Evolutionary conservation across 164 flowering plant species (phyloP), one percentile per base, ranked within the genome.

Genomic region (Dillenia turbinata): DNA sequence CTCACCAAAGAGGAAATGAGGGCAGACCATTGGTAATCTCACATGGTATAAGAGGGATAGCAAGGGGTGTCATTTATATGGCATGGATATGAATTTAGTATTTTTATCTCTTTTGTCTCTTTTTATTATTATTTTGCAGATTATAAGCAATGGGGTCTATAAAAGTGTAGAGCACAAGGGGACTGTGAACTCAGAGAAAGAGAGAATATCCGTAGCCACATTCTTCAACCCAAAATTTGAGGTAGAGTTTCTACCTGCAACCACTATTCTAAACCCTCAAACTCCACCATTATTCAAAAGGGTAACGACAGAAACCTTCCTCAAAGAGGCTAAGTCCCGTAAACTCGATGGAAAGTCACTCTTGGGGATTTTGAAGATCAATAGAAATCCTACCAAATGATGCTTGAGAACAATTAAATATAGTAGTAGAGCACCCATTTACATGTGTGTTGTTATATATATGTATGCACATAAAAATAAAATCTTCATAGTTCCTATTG

Each of bases 321-420:
- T 73, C 12, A 66, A 70, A 22, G 69, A 60, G 12, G 71, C 60
- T 47, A 64, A 54, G 33, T 12, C 68, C 19, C 56, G 65, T 12
- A 70, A 59, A 22, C 69, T 64, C 24, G 47, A 71, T 24, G 71
- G 73, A 2, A 79, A 77, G 50, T 49, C 83, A 40, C 59, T 48
- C 51, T 16, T 79, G 46, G 73, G 77, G 22, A 44, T 12, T n/a
- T 67, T 79, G 79, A 76, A 44, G 59, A 64, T 72, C 47, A 54
- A 61, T 33, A 5, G 6, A 0, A 33, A 6, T 33, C 40, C 40
- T 4, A 33, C 40, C 40, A 33, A 33, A 33, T 33, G 40, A 33
- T 33, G 40, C 40, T 33, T 33, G 40, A 33, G 40, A 6, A 6
- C 40, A 33, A 33, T 33, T 33, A 5, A 33, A 33, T 33, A 33